phyloP scores from a whole-genome alignment of 176 grass and related monocot species.

The Thalia dealbata region DNA sequence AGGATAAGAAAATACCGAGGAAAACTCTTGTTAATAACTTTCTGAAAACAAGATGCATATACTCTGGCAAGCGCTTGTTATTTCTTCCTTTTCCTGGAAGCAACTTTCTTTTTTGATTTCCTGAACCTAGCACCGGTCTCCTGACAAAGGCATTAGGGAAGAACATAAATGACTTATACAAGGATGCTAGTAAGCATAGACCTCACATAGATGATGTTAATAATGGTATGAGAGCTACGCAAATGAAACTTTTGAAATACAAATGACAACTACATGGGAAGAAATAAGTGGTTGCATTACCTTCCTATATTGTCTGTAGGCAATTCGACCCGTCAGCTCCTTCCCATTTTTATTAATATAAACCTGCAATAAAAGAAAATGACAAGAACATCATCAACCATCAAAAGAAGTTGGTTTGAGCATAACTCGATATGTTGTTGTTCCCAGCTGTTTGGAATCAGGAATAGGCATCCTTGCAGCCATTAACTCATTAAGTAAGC shows the following conservation, averaged over 20 bases:
- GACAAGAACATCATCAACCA: slow-evolving; percentile 37
- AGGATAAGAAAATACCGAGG: too few relatives aligned
- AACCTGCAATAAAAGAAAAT: slow-evolving; percentile 40
- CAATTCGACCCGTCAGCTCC: slow-evolving; percentile 50
- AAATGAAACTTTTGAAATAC: neutral
- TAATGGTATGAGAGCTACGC: slow-evolving; percentile 5
- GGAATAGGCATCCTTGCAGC: neutral
- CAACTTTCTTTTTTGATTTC: slow-evolving; percentile 34
- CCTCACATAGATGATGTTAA: neutral
- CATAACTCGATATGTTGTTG: neutral
- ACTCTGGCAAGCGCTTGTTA: neutral
- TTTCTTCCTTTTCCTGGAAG: slow-evolving; percentile 21
- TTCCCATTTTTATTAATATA: slow-evolving; percentile 71
- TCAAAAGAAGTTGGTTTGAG: neutral
- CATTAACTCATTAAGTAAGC: neutral
- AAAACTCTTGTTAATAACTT: neutral
- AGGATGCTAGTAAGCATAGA: neutral
- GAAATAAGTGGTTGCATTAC: slow-evolving; percentile 11
- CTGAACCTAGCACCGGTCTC: slow-evolving; percentile 37
- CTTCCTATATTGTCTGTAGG: slow-evolving; percentile 67
- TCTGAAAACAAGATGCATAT: neutral
- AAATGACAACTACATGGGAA: neutral
- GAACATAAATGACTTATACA: neutral
- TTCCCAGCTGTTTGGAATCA: neutral
- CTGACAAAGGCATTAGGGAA: slow-evolving; percentile 15